Evolutionary conservation across 1,284 basidiomycete genomes (phyloP), one percentile per base, ranked within the genome.

Genomic region (Sparassis latifolia): DNA sequence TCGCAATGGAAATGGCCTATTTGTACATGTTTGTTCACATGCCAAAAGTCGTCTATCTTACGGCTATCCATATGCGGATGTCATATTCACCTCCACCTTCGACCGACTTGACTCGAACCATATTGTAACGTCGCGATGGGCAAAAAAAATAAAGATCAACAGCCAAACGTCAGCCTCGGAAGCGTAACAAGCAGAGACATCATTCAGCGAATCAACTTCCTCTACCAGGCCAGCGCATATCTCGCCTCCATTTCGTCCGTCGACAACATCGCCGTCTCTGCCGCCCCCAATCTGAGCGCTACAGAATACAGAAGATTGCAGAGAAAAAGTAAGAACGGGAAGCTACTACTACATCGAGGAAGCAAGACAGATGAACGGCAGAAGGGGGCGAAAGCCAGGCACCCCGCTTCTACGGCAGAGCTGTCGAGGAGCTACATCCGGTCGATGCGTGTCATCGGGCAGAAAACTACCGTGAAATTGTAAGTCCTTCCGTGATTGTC

Each of bases 181-280:
- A 77, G 64, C 55, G 71, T 86, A 37, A 59, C 74, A 3, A 88
- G 88, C 62, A 72, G 80, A 37, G 89, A 92, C 61, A 79, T 86
- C 38, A 75, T 89, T 33, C 89, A 92, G 62, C 77, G 89, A 30
- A 74, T 92, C 55, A 91, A 86, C 68, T 92, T 89, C 64, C 76
- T 92, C 32, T 89, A 89, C 61, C 89, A 92, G 68, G 87, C 89
- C 32, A 84, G 86, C 58, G 71, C 78, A 3, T 82, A 86, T 56
- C 68, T 92, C 38, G 74, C 76, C 49, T 70, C 69, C 20, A 62
- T 82, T 40, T 2, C 37, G 43, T 20, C 37, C 32, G 30, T 33
- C 47, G 9, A 42, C 40, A 9, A 42, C 20, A 20, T 38, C 7
- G 35, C 28, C 40, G 28, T 9, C 10, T 27, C 9, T 33, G 42